Evolutionary conservation across 495 filamentous ascomycete species (phyloP).

Genomic region (Xylaria longipes): DNA sequence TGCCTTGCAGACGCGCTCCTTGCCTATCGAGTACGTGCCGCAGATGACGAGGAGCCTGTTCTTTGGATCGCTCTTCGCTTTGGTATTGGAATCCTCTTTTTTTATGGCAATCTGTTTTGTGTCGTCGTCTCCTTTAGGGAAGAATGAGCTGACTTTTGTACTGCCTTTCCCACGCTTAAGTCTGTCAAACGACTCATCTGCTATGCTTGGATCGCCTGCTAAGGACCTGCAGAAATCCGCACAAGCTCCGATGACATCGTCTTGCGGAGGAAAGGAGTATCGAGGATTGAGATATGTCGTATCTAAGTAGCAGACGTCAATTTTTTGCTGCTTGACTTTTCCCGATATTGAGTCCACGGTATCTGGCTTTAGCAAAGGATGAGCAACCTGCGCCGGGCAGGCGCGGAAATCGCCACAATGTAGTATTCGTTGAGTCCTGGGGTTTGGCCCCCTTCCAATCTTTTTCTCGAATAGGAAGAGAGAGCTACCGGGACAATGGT

Average conservation of each 20-base stretch:
- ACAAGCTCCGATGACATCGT: constrained; percentile 84
- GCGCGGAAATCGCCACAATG: constrained; percentile 98
- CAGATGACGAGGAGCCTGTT: constrained; percentile 84
- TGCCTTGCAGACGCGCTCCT: constrained; percentile 92
- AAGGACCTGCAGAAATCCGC: constrained; percentile 81
- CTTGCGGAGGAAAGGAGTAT: constrained; percentile 91
- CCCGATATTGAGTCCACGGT: constrained; percentile 70
- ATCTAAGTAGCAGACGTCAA: constrained; percentile 95
- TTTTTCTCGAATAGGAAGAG: constrained; percentile 90
- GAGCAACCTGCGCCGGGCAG: constrained; percentile 81
- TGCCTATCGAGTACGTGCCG: constrained; percentile 97
- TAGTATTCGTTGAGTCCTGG: constrained; percentile 74
- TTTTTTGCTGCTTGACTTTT: constrained; percentile 76
- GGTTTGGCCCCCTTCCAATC: constrained; percentile 62
- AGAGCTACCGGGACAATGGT: constrained; percentile 95
- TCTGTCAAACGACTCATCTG: constrained; percentile 38
- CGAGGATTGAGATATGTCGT: constrained; percentile 96
- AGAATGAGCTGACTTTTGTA: constrained; percentile 52
- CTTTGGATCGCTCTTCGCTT: constrained; percentile 19
- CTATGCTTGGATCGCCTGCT: constrained; percentile 39
- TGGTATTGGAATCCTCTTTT: constrained; percentile 14
- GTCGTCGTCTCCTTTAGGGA: constrained; percentile 36
- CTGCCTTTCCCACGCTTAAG: constrained; percentile 34
- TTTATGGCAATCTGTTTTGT: constrained; percentile 15
- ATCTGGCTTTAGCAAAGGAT: constrained; percentile 81